Evolutionary conservation across 2,329 filamentous ascomycete species (phyloP), one percentile per base, ranked within the genome.

Genomic region (Ramichloridium luteum): DNA sequence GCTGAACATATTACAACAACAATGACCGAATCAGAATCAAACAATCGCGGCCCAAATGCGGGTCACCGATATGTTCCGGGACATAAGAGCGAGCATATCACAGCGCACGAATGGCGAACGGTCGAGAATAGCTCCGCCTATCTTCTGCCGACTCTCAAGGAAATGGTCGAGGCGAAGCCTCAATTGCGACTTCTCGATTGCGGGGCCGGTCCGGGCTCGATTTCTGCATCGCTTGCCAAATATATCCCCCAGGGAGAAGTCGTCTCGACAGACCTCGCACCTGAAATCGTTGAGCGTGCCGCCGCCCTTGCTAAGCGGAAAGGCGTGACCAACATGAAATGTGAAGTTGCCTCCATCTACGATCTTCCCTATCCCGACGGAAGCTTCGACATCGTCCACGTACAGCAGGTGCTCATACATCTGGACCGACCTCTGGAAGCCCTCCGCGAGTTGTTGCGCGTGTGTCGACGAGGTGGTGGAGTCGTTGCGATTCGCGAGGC

Each of bases 311-410:
- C 61, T 9, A 37, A 48, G 13, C 43, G 49, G 13, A 45, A 48
- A 13, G 57, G 57, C 20, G 40, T 59, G 2, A 50, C 39, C 13
- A 63, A 62, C 30, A 50, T 63, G 32, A 50, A 46, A 2, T 62
- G 61, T 32, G 48, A 56, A 36, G 39, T 44, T 9, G 58, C 47
- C 6, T 48, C 45, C 25, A 48, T 54, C 13, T 53, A 56, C 40
- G 38, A 46, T 13, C 44, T 59, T 0, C 53, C 56, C 0, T 64
- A 59, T 27, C 39, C 55, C 2, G 64, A 73, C 34, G 56, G 16
- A 48, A 56, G 16, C 3, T 77, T 76, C 39, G 73, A 77, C 41
- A 49, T 77, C n/a, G 70, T 75, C 5, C 66, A 68, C 43, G 64
- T 62, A 14, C 68, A 73, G 43, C 70, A 75, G 45, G 64, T 76